Percentiles rank a stretch among this genome's conserved stretches.
Conservation (phyloP, 2,329 filamentous ascomycete species). For the Paracamarosporium sp. region DNA sequence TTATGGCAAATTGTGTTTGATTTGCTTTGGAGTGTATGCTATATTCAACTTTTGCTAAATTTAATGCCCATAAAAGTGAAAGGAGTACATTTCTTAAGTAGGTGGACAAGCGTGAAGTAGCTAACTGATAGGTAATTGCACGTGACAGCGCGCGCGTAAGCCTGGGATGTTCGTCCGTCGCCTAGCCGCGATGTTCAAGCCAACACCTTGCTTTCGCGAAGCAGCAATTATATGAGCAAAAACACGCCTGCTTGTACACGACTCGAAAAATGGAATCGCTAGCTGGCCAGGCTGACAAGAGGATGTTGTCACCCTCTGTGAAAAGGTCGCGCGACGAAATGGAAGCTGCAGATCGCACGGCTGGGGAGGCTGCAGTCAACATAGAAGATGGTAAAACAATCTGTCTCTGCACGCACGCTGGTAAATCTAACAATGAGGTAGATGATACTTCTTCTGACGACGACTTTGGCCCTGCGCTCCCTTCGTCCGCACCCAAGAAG, state of each 20-base stretch:
- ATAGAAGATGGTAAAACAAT: slow-evolving; percentile 16
- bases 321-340: slow-evolving; percentile 31
- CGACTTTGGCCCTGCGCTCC: slow-evolving; percentile 91
- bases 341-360: slow-evolving; percentile 23
- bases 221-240: neutral
- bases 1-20: too few species aligned
- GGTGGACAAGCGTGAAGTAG: too few species aligned
- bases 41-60: too few species aligned
- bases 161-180: neutral
- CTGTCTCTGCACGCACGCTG: slow-evolving; percentile 19
- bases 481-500: slow-evolving; percentile 81
- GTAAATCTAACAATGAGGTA: slow-evolving; percentile 18
- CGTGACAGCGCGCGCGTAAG: neutral
- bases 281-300: slow-evolving; percentile 3
- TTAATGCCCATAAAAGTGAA: too few species aligned
- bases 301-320: slow-evolving; percentile 12
- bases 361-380: slow-evolving; percentile 10
- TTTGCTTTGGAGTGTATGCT: too few species aligned
- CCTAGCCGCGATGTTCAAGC: neutral
- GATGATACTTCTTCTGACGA: slow-evolving; percentile 69
- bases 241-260: neutral
- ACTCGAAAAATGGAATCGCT: slow-evolving; percentile 5
- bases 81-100: too few species aligned
- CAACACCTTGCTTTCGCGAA: neutral
- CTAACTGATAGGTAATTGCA: too few species aligned